Evolutionary conservation across 2,329 filamentous ascomycete species (phyloP).

Genomic region (Neonectria neomacrospora): DNA sequence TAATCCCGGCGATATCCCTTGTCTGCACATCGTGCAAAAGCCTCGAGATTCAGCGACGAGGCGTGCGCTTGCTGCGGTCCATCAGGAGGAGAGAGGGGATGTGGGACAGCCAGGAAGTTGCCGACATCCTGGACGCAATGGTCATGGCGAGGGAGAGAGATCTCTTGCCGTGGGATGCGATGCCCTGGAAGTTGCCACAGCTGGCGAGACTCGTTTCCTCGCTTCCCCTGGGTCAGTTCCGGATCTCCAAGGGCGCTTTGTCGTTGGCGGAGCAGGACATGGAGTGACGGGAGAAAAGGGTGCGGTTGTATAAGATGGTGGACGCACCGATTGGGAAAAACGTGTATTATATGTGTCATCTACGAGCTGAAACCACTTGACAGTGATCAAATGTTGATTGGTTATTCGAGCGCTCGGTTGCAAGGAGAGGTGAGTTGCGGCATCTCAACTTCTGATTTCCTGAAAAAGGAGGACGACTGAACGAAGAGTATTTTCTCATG

Average conservation of each 20-base stretch:
- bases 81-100: constrained; percentile 35
- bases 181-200: constrained; percentile 24
- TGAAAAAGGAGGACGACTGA: no score
- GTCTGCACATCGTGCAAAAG: constrained; percentile 28
- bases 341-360: not conserved
- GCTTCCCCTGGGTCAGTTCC: constrained; percentile 3
- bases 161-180: constrained; percentile 11
- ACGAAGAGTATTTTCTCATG: no score
- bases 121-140: constrained; percentile 29
- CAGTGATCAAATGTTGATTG: not conserved
- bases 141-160: constrained; percentile 21
- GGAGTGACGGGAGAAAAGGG: constrained; percentile 11
- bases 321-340: not conserved
- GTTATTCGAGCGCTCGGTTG: not conserved
- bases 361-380: not conserved
- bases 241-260: constrained; percentile 12
- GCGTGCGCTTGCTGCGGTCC: constrained; percentile 25
- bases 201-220: constrained; percentile 15
- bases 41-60: constrained; percentile 12
- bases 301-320: not conserved
- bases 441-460: no score
- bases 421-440: no score
- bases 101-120: constrained; percentile 41
- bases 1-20: constrained; percentile 28
- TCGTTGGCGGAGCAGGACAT: constrained; percentile 16